Base-by-base conservation (phyloP, 106 monocot genomes). In the Agapanthus africanus region DNA sequence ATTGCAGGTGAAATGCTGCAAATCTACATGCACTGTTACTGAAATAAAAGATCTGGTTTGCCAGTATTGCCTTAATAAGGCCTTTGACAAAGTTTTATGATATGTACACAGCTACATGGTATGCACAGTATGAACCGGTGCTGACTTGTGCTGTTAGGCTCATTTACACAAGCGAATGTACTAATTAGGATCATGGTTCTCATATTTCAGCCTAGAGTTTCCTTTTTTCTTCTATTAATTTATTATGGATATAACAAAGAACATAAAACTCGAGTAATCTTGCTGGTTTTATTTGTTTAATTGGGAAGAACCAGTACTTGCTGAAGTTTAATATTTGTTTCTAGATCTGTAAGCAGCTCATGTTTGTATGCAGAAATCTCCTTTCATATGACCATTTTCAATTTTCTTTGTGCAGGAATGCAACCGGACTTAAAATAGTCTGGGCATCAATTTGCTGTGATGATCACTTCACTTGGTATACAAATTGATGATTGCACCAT, bases 81-180 rank as follows among this genome's bases (percentile, higher is more conserved):
- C 69, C 34, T 69, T 69, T 69, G 69, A 69, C 69, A n/a, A 69
- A 69, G 69, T 69, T 52, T 30, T 69, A 69, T 22, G 47, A 51
- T 22, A 69, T 69, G 69, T 69, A 69, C 22, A 69, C 69, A 23
- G 69, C 47, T 35, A 51, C 69, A 4, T 69, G 69, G 69, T 69
- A 69, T 35, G 49, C 1, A 34, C 67, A 26, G 0, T 61, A n/a
- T 61, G 18, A 64, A 11, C 31, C 11, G 32, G 30, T 19, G 0
- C 47, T 32, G 46, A 18, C 46, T 67, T 44, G 44, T 50, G 50
- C 50, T 50, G 6, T n/a, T 50, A 50, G 4, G 16, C n/a, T 66
- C 19, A 23, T 28, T 21, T 22, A 14, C 8, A 11, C 11, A 6
- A 31, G 4, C 18, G 47, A 3, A 18, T 5, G 47, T n/a, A 8